Evolutionary conservation across 2,329 filamentous ascomycete genomes (phyloP).

Genomic region (Westerdykella sp.): DNA sequence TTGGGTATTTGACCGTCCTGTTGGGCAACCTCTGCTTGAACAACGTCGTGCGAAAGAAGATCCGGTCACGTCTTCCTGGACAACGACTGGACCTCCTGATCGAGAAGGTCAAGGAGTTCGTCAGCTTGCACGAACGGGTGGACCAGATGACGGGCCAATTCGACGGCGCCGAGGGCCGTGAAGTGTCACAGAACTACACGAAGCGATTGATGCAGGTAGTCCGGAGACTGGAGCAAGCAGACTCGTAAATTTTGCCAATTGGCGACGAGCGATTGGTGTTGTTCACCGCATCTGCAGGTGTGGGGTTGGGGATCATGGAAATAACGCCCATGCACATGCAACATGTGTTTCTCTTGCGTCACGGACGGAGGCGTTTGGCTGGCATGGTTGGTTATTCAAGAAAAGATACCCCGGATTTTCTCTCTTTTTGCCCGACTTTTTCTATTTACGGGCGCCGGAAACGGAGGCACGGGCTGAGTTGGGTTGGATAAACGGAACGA

Average conservation of each 20-base stretch:
- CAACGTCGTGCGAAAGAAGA: slow-evolving; percentile 37
- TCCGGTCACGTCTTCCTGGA: slow-evolving; percentile 41
- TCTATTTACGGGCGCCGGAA: too few species aligned
- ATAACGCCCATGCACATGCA: too few species aligned
- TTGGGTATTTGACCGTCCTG: slow-evolving; percentile 80
- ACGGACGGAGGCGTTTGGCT: too few species aligned
- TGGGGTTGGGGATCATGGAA: too few species aligned
- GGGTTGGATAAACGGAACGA: too few species aligned
- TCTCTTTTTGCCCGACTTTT: too few species aligned
- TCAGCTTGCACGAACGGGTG: slow-evolving; percentile 54
- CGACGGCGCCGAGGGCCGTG: slow-evolving; percentile 44
- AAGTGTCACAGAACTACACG: slow-evolving; percentile 47
- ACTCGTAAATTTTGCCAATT: not conserved
- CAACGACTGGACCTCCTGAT: slow-evolving; percentile 47
- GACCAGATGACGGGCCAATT: slow-evolving; percentile 42
- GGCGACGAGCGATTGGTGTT: too few species aligned
- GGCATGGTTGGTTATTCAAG: too few species aligned
- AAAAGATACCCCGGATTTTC: too few species aligned
- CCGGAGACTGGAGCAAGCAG: slow-evolving; percentile 35
- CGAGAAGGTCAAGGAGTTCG: slow-evolving; percentile 56
- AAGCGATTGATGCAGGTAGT: slow-evolving; percentile 50
- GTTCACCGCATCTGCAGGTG: too few species aligned
- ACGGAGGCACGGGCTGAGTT: not conserved
- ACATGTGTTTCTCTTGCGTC: too few species aligned
- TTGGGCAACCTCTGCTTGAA: slow-evolving; percentile 73